A percentile compares a stretch with the other conserved stretches of the same genome.
These are phyloP conservation scores for Leccinellum luteum DNA, from an alignment of 768 basidiomycete genomes.

Conservation along the genomic window DNA sequence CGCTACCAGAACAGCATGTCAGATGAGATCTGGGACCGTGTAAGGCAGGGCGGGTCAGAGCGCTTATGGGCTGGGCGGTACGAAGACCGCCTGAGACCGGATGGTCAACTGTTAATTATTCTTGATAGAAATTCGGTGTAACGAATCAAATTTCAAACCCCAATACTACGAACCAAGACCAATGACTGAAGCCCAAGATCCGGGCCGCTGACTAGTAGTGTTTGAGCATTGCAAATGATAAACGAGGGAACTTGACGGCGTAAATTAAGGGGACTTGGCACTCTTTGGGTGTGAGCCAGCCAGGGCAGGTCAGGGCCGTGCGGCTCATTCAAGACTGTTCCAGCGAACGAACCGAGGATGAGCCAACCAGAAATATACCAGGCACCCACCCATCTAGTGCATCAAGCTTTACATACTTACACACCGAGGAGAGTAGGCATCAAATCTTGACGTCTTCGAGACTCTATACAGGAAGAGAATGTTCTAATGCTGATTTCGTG, in stretches of 20 bases:
- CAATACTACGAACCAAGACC: neutral
- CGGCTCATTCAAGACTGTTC: neutral
- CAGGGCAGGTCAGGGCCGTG: neutral
- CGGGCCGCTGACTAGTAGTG: neutral
- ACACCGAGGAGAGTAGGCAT: neutral
- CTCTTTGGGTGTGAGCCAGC: neutral
- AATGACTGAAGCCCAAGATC: neutral
- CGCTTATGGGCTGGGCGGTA: slow-evolving; percentile 6
- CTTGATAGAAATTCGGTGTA: neutral
- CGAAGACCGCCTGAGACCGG: slow-evolving; percentile 7
- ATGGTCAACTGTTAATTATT: neutral
- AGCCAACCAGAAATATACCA: neutral
- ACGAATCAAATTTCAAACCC: too few species aligned
- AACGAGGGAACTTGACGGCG: neutral
- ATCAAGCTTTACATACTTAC: neutral
- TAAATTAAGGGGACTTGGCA: neutral
- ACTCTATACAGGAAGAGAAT: slow-evolving; percentile 4
- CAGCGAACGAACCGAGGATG: neutral
- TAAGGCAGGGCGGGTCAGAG: neutral
- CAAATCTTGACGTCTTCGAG: neutral
- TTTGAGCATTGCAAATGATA: slow-evolving; percentile 1
- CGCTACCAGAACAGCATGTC: slow-evolving; percentile 34
- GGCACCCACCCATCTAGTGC: neutral
- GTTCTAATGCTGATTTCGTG: slow-evolving; percentile 14
- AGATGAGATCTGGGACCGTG: neutral